These are phyloP conservation scores for Trichosporon sp. DNA, from an alignment of 1,284 basidiomycete species.

Conservation along the genomic window DNA sequence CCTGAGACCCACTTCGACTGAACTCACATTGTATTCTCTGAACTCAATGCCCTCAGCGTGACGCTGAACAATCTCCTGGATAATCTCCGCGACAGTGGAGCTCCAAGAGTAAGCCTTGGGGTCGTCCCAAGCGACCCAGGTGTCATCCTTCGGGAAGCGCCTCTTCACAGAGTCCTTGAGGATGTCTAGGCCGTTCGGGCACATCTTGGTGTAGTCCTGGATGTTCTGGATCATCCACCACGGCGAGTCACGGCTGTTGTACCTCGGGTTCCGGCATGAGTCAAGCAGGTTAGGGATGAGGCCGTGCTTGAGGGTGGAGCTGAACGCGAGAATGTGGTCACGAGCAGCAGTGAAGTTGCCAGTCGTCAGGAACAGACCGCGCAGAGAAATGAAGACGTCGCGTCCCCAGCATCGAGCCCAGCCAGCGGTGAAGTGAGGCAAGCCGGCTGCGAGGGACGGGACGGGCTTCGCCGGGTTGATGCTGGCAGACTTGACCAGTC, in stretches of 20 bases:
- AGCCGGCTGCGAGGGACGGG: constrained; percentile 83
- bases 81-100: constrained; percentile 81
- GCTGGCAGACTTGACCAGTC: constrained; percentile 79
- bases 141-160: constrained; percentile 88
- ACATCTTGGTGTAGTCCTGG: constrained; percentile 82
- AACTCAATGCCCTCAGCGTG: constrained; percentile 91
- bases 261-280: constrained; percentile 75
- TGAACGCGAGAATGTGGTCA: constrained; percentile 82
- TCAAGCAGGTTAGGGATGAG: constrained; percentile 90
- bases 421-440: constrained; percentile 82
- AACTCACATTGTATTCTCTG: constrained; percentile 73
- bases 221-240: constrained; percentile 98
- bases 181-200: constrained; percentile 76
- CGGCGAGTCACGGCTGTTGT: constrained; percentile 47
- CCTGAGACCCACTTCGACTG: neutral
- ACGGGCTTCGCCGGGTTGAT: constrained; percentile 62
- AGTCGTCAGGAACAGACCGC: constrained; percentile 85
- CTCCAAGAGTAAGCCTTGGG: constrained; percentile 72
- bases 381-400: constrained; percentile 88
- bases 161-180: constrained; percentile 78
- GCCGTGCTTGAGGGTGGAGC: constrained; percentile 72
- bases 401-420: constrained; percentile 98
- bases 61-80: constrained; percentile 92
- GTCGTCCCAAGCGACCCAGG: constrained; percentile 90
- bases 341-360: constrained; percentile 81